Evolutionary conservation across 768 basidiomycete species (phyloP), one percentile per base, ranked within the genome.

Genomic region (Mycena rebaudengoi): DNA sequence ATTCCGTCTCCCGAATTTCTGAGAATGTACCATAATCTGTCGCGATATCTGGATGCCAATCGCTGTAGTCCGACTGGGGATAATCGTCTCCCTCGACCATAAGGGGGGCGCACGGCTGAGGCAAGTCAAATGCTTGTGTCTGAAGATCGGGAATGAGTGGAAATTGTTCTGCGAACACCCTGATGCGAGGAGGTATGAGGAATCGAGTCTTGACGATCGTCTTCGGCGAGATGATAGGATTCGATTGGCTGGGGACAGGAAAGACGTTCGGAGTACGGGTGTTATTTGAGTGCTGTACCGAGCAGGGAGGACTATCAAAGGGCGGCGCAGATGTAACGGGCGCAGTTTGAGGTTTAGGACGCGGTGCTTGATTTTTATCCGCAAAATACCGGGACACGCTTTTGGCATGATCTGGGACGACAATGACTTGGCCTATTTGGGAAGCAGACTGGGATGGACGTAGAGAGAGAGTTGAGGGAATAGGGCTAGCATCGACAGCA

Each of bases 381-480:
- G 8, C 53, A 56, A 67, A 74, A 60, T 69, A 72, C 48, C 67
- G 68, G n/a, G 72, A 71, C 28, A 49, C 54, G n/a, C 49, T 39
- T 18, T 49, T 41, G n/a, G 40, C 26, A 30, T 18, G 39, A 20
- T 13, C 23, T 32, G 56, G 35, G 18, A 48, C 58, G 45, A 23
- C 44, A 60, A 54, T 16, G 23, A 68, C 68, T 46, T 54, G 67
- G 45, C 71, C 75, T 40, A 75, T 60, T 67, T 86, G 87, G 28
- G 87, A 89, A 28, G 83, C 87, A 26, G 87, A 89, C 51, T 89
- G 81, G 8, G 84, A 89, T 11, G 87, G 76, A 28, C 75, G 71
- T n/a, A 78, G 68, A 26, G 74, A 73, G 26, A 71, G 69, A 45
- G 62, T 68, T 13, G 67, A 68, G 26, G 69, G 65, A 35, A 67